Conservation (phyloP, 495 filamentous ascomycete genomes). For the Penicillium maclennaniae region DNA sequence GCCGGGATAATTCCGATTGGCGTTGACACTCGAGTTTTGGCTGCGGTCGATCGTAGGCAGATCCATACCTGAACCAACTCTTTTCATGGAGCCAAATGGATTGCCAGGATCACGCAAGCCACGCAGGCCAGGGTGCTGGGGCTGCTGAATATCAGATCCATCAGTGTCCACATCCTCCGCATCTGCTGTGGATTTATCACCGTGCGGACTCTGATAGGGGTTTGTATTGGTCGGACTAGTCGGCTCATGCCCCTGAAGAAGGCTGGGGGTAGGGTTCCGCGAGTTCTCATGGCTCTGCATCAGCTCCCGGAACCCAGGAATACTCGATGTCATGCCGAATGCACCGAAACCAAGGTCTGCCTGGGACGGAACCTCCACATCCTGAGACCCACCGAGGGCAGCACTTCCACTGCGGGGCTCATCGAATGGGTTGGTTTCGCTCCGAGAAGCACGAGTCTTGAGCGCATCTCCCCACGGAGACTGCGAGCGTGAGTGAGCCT, state of each 20-base stretch:
- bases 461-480: constrained; percentile 53
- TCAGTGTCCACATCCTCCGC: constrained; percentile 60
- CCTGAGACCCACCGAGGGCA: constrained; percentile 72
- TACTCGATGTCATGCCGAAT: constrained; percentile 78
- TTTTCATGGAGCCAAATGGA: constrained; percentile 45
- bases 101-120: constrained; percentile 50
- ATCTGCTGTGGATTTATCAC: constrained; percentile 57
- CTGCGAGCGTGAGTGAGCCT: constrained; percentile 39
- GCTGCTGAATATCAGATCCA: constrained; percentile 52
- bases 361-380: constrained; percentile 59
- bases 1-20: constrained; percentile 63
- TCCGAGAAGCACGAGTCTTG: constrained; percentile 51
- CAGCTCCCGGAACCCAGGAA: constrained; percentile 62
- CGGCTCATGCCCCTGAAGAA: constrained; percentile 58
- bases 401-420: constrained; percentile 69
- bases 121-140: constrained; percentile 55
- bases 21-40: constrained; percentile 80
- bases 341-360: constrained; percentile 52
- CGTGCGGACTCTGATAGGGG: constrained; percentile 93
- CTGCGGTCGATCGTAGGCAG: constrained; percentile 69
- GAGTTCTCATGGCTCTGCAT: constrained; percentile 56
- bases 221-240: constrained; percentile 95
- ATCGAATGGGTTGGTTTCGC: constrained; percentile 81
- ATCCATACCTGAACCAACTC: constrained; percentile 57
- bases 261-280: constrained; percentile 54